These are phyloP conservation scores for Pichia pseudocactophila DNA, from an alignment of 805 yeast genomes.

Conservation along the genomic window DNA sequence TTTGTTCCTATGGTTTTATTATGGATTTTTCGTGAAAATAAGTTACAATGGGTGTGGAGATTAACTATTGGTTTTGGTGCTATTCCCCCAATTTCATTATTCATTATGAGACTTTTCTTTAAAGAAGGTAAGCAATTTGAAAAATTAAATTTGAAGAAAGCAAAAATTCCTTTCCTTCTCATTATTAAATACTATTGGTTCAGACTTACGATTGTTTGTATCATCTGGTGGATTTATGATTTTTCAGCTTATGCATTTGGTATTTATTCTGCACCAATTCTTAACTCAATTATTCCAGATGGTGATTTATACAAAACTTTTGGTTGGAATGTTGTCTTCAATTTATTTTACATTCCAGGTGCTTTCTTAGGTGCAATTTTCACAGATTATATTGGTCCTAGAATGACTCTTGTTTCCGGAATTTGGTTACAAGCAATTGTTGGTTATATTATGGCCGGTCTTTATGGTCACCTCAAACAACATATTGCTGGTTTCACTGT, in stretches of 20 bases:
- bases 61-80: conserved; percentile 85
- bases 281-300: conserved; percentile 48
- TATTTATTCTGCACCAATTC: conserved; percentile 67
- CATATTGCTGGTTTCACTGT: conserved; percentile 75
- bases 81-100: conserved; percentile 71
- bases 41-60: conserved; percentile 85
- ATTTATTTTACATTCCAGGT: conserved; percentile 86
- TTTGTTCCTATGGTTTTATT: conserved; percentile 80
- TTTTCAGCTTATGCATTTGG: conserved; percentile 84
- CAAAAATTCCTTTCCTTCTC: conserved; percentile 55
- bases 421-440: conserved; percentile 63
- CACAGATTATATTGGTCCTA: conserved; percentile 89
- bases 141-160: conserved; percentile 59
- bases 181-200: conserved; percentile 79
- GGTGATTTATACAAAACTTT: conserved; percentile 62
- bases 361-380: conserved; percentile 75
- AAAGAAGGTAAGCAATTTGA: conserved; percentile 64
- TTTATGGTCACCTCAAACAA: conserved; percentile 43
- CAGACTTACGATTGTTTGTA: conserved; percentile 57
- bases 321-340: conserved; percentile 89
- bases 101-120: conserved; percentile 68
- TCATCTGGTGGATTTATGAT: conserved; percentile 89
- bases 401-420: conserved; percentile 66
- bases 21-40: conserved; percentile 68
- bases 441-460: conserved; percentile 79